Evolutionary conservation across 495 filamentous ascomycete genomes (phyloP).

Genomic region (Penicillium longicatenatum): DNA sequence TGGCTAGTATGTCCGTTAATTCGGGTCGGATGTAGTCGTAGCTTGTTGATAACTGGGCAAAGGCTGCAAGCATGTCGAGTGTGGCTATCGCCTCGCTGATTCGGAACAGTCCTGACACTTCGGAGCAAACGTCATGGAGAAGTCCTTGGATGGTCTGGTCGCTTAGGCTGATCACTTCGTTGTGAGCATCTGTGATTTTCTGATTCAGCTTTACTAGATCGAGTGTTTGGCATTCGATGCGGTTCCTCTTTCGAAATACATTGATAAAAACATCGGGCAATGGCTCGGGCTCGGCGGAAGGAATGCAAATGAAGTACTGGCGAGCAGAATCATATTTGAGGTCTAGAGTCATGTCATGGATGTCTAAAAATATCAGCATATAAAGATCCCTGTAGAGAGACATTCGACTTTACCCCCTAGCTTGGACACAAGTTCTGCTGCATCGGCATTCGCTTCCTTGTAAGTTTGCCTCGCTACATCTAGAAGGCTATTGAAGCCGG

Average conservation of each 20-base stretch:
- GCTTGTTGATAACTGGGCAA: constrained; percentile 74
- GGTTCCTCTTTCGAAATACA: constrained; percentile 65
- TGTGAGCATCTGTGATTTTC: constrained; percentile 73
- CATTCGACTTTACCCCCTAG: constrained; percentile 53
- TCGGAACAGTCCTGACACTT: constrained; percentile 71
- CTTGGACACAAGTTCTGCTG: constrained; percentile 66
- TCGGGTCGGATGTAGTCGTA: constrained; percentile 82
- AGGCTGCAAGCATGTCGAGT: constrained; percentile 88
- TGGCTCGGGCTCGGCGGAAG: constrained; percentile 60
- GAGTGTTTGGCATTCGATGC: constrained; percentile 83
- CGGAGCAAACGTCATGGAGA: constrained; percentile 62
- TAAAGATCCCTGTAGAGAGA: neutral
- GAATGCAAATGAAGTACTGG: constrained; percentile 78
- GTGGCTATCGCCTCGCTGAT: constrained; percentile 85
- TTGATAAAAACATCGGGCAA: constrained; percentile 81
- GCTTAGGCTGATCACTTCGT: constrained; percentile 79
- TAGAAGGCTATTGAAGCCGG: constrained; percentile 81
- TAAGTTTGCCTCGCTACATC: constrained; percentile 86
- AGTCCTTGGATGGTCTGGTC: constrained; percentile 67
- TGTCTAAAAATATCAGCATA: constrained; percentile 47
- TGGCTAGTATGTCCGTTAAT: constrained; percentile 70
- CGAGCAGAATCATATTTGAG: constrained; percentile 75
- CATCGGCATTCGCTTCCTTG: constrained; percentile 79
- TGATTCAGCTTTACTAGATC: constrained; percentile 77
- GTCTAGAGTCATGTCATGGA: constrained; percentile 61